Conservation (phyloP, 495 filamentous ascomycete genomes). For the Filosporella fistucella region DNA sequence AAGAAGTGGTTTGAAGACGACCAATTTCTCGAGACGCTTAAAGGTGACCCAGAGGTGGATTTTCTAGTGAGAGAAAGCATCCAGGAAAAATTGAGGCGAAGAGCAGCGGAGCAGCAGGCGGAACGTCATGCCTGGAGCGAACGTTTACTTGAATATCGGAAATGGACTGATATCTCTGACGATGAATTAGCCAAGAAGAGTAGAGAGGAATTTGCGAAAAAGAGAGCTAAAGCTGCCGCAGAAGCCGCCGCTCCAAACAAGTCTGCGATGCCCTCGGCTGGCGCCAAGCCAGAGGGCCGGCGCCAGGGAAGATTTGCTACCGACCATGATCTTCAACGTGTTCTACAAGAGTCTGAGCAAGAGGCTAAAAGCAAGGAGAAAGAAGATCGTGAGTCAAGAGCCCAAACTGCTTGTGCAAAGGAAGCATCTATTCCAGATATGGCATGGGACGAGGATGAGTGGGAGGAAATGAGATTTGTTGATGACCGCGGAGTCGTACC, state of each 20-base stretch:
- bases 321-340: conserved; percentile 73
- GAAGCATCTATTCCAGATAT: conserved; percentile 84
- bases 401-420: conserved; percentile 70
- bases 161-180: conserved; percentile 45
- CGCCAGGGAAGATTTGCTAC: conserved; percentile 37
- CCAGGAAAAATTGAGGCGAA: conserved; percentile 23
- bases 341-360: conserved; percentile 70
- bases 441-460: conserved; percentile 41
- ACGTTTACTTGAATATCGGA: conserved; percentile 39
- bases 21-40: conserved; percentile 25
- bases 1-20: conserved; percentile 40
- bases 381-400: conserved; percentile 62
- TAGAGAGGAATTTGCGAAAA: conserved; percentile 23
- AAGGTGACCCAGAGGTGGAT: conserved; percentile 6
- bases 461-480: conserved; percentile 49
- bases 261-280: conserved; percentile 26
- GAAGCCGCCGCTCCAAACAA: conserved; percentile 21
- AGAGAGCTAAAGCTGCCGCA: conserved; percentile 12
- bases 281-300: conserved; percentile 19
- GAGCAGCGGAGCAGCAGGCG: conserved; percentile 26
- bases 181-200: conserved; percentile 38
- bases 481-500: conserved; percentile 71
- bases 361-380: conserved; percentile 73
- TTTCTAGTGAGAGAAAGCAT: conserved; percentile 4
- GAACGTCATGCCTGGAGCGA: conserved; percentile 29